phyloP scores from a whole-genome alignment of 495 filamentous ascomycete species.

The Xylaria intraflava region DNA sequence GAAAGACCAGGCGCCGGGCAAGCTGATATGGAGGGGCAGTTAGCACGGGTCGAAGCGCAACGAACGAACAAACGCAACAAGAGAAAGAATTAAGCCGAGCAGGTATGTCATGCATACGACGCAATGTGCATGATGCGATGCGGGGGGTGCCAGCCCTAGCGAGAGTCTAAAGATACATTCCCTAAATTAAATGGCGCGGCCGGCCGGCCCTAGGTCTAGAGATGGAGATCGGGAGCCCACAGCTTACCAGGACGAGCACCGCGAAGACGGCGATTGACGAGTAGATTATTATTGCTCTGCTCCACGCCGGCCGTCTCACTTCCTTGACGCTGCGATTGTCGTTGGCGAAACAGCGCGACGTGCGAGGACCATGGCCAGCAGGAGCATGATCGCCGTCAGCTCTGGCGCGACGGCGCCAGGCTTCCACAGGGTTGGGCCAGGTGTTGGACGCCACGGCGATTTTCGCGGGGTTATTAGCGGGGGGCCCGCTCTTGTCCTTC shows the following conservation, averaged over 20 bases:
- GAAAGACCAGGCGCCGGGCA: constrained; percentile 20
- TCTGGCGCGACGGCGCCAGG: constrained; percentile 29
- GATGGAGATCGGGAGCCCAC: background rate
- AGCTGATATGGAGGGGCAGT: constrained; percentile 22
- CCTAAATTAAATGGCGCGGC: constrained; percentile 7
- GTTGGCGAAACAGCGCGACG: constrained; percentile 1
- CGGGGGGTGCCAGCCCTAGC: constrained; percentile 18
- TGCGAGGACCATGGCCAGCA: constrained; percentile 1
- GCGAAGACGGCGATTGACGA: constrained; percentile 39
- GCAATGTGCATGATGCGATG: constrained; percentile 14
- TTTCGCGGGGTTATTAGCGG: constrained; percentile 31
- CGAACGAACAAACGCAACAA: background rate
- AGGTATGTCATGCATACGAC: constrained; percentile 14
- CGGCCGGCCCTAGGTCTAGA: background rate
- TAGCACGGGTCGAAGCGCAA: constrained; percentile 9
- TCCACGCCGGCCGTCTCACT: background rate
- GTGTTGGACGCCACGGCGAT: constrained; percentile 25
- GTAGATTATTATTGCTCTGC: constrained; percentile 9
- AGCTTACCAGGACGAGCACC: constrained; percentile 42
- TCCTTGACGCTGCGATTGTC: background rate
- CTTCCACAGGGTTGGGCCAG: constrained; percentile 15
- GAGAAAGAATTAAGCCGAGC: constrained; percentile 18
- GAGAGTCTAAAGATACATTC: background rate
- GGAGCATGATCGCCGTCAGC: constrained; percentile 18
- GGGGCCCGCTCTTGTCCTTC: constrained; percentile 9